Base-by-base conservation (phyloP, 495 filamentous ascomycete species). In the Cairneyella variabilis region DNA sequence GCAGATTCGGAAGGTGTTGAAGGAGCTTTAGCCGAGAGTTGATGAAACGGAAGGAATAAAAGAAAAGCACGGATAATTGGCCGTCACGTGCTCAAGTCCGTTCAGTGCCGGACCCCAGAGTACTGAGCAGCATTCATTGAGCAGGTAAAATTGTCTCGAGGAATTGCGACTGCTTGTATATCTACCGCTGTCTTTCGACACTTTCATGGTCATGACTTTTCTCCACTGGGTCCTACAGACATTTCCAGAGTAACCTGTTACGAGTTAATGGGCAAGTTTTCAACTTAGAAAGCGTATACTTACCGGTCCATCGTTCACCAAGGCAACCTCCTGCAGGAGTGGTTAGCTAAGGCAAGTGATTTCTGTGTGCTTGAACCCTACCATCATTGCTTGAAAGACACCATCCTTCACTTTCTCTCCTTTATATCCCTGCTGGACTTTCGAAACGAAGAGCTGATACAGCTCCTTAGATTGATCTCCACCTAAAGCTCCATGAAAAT, bases 221-320 rank as follows among this genome's bases (percentile, higher is more conserved):
- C 10, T 22, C 34, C 43, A 37, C 30, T 53, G 39, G 49, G 57
- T 41, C 50, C 53, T 20, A 27, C 56, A 18, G 58, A 64, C 28
- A 57, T 48, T 54, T 62, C 58, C 46, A 76, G 55, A 38, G 73
- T 73, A 16, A 76, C 56, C 30, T 73, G 65, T 16, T 12, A 65
- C 63, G 62, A 43, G 10, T 51, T 14, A 58, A 30, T 27, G 27
- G 14, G 9, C 16, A 38, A 39, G 21, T 18, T 22, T 37, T 30
- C 28, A 36, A 40, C 26, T 2, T 18, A 28, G 30, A 36, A 20
- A 26, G 21, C 7, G 16, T 25, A 56, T n/a, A 51, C 89, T 81
- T 77, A 96, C 91, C 66, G 91, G 91, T 51, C 91, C 92, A 65
- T 97, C 91, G 60, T 97, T 97, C 30, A 95, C 84, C 21, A 96